phyloP scores from a whole-genome alignment of 2,329 filamentous ascomycete species.

The Pseudophaeomoniella oleicola region DNA sequence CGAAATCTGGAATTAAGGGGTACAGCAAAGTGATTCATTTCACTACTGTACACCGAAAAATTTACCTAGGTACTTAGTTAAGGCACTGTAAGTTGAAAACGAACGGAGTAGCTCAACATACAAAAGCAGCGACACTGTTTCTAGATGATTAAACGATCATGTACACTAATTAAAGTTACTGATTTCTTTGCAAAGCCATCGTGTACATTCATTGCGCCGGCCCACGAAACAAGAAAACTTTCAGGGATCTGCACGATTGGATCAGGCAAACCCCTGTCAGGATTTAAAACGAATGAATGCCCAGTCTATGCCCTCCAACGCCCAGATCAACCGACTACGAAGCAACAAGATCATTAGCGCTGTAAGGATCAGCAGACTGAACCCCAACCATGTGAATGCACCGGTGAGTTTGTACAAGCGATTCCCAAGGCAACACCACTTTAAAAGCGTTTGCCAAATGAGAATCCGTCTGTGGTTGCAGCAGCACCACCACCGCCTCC shows the following conservation, averaged over 20 bases:
- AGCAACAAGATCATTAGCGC: conserved; percentile 1
- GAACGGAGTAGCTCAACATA: too few species aligned
- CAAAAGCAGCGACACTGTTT: conserved; percentile 2
- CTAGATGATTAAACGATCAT: conserved; percentile 1
- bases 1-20: too few species aligned
- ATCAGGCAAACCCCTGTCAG: conserved; percentile 1
- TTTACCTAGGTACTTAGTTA: too few species aligned
- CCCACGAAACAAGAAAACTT: conserved; percentile 7
- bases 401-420: conserved; percentile 1
- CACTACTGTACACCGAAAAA: too few species aligned
- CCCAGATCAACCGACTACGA: background rate
- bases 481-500: conserved; percentile 3
- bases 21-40: too few species aligned
- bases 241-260: conserved; percentile 8
- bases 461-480: conserved; percentile 3
- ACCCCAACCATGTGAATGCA: background rate
- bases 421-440: conserved; percentile 1
- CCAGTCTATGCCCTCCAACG: background rate
- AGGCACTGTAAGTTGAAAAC: too few species aligned
- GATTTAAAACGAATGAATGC: background rate
- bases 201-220: background rate
- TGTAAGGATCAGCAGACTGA: background rate
- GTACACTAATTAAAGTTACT: background rate
- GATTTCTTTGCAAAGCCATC: conserved; percentile 1
- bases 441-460: background rate